These are phyloP conservation scores for Petrea volubilis DNA, from an alignment of 257 asterid genomes.

Conservation along the genomic window DNA sequence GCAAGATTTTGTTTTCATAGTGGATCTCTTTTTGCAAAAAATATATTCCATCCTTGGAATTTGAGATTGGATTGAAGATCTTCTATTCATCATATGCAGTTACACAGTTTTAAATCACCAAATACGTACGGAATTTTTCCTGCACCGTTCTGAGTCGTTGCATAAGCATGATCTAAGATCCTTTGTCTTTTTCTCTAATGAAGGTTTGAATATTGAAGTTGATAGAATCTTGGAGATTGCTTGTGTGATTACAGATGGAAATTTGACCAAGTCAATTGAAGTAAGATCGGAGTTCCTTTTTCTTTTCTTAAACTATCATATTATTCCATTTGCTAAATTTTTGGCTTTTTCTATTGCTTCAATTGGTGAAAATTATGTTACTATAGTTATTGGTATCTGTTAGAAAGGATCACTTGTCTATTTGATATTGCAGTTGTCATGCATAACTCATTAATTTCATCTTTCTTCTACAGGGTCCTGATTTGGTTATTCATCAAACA, in stretches of 20 bases:
- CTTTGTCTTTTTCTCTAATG: conserved; percentile 24
- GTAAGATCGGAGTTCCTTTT: conserved; percentile 36
- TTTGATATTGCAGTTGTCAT: conserved; percentile 10
- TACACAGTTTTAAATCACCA: background rate
- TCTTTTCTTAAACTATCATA: background rate
- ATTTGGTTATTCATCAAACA: conserved; percentile 81
- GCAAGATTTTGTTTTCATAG: background rate
- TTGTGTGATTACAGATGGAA: conserved; percentile 90
- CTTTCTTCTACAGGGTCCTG: conserved; percentile 73
- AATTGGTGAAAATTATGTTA: conserved; percentile 13
- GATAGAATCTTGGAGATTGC: conserved; percentile 97
- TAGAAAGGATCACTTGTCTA: no score
- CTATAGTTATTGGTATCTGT: background rate
- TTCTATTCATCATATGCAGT: background rate
- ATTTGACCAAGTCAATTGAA: conserved; percentile 72
- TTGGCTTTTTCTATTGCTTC: conserved; percentile 15
- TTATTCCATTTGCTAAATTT: conserved; percentile 21
- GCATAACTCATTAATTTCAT: conserved; percentile 16
- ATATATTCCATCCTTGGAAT: background rate
- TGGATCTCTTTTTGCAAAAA: background rate
- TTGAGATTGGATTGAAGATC: background rate
- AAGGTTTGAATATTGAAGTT: conserved; percentile 79
- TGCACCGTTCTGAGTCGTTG: background rate
- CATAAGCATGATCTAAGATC: conserved; percentile 1
- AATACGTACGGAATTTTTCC: background rate